A percentile compares a stretch with the other conserved stretches of the same genome.
These are phyloP conservation scores for Wickerhamiella australiensis DNA, from an alignment of 805 yeast genomes.

Conservation along the genomic window DNA sequence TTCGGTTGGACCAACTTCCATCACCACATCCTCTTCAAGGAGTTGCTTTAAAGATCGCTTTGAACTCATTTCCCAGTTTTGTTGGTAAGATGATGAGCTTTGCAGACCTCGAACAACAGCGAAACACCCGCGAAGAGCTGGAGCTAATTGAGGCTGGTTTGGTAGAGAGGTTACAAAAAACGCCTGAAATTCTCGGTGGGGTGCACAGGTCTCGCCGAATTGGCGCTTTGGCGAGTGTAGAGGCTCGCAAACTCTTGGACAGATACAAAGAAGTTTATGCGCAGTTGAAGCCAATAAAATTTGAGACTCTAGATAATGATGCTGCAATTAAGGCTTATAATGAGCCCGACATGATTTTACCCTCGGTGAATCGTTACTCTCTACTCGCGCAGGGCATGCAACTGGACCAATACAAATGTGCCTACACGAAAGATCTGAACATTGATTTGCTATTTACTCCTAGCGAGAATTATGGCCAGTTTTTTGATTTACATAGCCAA, in stretches of 20 bases:
- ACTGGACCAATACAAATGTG: conserved; percentile 35
- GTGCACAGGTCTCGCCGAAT: conserved; percentile 35
- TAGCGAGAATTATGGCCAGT: conserved; percentile 37
- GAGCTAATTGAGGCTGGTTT: conserved; percentile 62
- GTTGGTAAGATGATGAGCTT: conserved; percentile 7
- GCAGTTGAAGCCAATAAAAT: not conserved
- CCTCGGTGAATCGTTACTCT: not conserved
- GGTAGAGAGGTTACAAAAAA: conserved; percentile 39
- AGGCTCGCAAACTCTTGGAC: conserved; percentile 40
- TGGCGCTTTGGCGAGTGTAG: conserved; percentile 57
- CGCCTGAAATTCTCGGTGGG: not conserved
- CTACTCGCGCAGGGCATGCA: not conserved
- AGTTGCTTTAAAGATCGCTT: conserved; percentile 10
- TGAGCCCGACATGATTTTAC: not conserved
- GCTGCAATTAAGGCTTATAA: not conserved
- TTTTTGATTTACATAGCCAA: conserved; percentile 38
- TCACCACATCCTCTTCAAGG: conserved; percentile 9
- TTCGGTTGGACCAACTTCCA: not conserved
- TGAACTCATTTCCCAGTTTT: not conserved
- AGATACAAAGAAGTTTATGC: conserved; percentile 28
- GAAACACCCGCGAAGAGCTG: conserved; percentile 36
- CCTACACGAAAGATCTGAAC: conserved; percentile 38
- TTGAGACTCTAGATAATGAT: not conserved
- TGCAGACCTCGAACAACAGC: conserved; percentile 18
- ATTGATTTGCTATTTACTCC: conserved; percentile 44